phyloP scores from a whole-genome alignment of 495 filamentous ascomycete genomes.

The Hyaloscypha finlandica region DNA sequence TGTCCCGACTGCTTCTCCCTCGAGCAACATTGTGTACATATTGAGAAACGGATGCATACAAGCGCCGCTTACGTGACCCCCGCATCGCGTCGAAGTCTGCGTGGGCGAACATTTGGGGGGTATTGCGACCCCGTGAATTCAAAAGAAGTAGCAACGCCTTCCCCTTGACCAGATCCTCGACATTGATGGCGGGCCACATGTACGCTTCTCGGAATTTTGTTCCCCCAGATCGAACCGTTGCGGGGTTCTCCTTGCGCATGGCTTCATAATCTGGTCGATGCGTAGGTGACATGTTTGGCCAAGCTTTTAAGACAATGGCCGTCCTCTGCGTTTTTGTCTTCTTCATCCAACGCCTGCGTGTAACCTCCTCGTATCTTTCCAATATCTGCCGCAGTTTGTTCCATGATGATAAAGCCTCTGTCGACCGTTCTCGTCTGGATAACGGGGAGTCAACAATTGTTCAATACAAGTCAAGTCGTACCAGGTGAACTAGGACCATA shows the following conservation, averaged over 20 bases:
- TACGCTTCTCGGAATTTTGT: slow-evolving; percentile 38
- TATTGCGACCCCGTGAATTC: slow-evolving; percentile 47
- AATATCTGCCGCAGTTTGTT: slow-evolving; percentile 34
- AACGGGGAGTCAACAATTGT: background rate
- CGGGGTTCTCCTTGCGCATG: background rate
- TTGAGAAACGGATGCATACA: slow-evolving; percentile 40
- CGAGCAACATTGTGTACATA: slow-evolving; percentile 34
- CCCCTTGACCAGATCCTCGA: slow-evolving; percentile 51
- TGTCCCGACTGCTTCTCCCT: slow-evolving; percentile 34
- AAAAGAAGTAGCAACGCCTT: slow-evolving; percentile 50
- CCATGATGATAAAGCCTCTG: slow-evolving; percentile 33
- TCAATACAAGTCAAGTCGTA: background rate
- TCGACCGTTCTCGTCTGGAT: slow-evolving; percentile 2
- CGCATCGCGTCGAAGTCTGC: slow-evolving; percentile 19
- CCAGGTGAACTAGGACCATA: too few relatives aligned
- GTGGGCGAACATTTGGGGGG: slow-evolving; percentile 31
- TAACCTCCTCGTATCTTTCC: slow-evolving; percentile 41
- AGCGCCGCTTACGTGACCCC: slow-evolving; percentile 28
- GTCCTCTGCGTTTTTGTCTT: slow-evolving; percentile 40
- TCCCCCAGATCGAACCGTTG: background rate
- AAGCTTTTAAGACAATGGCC: slow-evolving; percentile 38
- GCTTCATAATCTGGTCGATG: slow-evolving; percentile 17
- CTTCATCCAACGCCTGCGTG: slow-evolving; percentile 49
- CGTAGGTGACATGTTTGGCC: slow-evolving; percentile 11
- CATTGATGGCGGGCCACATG: slow-evolving; percentile 58